These are phyloP conservation scores for Teunomyces kruisii DNA, from an alignment of 805 yeast genomes.

Conservation along the genomic window DNA sequence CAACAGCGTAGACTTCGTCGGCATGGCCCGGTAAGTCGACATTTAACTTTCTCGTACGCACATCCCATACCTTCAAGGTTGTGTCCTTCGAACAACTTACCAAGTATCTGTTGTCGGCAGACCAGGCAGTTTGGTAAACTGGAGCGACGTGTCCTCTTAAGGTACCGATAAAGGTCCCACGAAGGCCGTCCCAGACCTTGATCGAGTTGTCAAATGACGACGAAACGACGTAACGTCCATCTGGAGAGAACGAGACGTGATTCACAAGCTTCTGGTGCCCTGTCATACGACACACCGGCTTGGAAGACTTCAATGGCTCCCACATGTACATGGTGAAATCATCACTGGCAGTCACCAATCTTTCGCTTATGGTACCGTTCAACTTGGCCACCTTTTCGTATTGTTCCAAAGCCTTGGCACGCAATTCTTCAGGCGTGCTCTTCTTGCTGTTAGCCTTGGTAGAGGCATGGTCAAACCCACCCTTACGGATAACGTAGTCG, in stretches of 20 bases:
- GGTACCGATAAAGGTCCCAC: constrained; percentile 86
- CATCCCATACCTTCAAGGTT: constrained; percentile 94
- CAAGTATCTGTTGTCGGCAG: constrained; percentile 85
- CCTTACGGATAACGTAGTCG: constrained; percentile 81
- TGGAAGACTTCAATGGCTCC: constrained; percentile 80
- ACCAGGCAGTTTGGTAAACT: constrained; percentile 97
- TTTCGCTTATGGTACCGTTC: constrained; percentile 60
- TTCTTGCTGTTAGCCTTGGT: constrained; percentile 34
- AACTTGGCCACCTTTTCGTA: constrained; percentile 63
- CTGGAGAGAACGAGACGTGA: constrained; percentile 94
- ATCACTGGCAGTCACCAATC: constrained; percentile 92
- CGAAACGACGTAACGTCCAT: constrained; percentile 85
- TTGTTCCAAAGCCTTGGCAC: constrained; percentile 53
- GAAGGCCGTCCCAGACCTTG: constrained; percentile 93
- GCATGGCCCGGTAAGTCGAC: constrained; percentile 94
- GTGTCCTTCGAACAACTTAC: constrained; percentile 96
- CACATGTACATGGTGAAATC: constrained; percentile 97
- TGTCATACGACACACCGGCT: constrained; percentile 91
- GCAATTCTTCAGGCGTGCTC: constrained; percentile 25
- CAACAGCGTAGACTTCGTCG: constrained; percentile 95
- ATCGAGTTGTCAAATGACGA: constrained; percentile 95
- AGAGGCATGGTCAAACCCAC: constrained; percentile 77
- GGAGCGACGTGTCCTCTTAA: constrained; percentile 97
- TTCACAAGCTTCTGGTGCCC: constrained; percentile 97
- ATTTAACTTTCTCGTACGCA: constrained; percentile 76